Base-by-base conservation (phyloP, 2,329 filamentous ascomycete genomes). In the Botrytis deweyae region DNA sequence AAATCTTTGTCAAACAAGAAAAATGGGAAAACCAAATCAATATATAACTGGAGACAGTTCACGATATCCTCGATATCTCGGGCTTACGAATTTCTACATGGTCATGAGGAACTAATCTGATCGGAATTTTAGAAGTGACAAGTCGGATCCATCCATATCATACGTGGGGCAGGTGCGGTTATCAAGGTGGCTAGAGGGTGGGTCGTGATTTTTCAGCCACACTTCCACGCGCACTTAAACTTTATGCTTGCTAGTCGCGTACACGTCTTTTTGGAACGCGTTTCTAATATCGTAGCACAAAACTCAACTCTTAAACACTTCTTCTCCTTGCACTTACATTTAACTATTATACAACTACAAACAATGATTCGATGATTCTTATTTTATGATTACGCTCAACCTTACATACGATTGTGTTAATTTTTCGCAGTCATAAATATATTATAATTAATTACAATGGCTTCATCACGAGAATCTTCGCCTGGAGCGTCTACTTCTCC, bases 391-490 rank as follows among this genome's bases (percentile, higher is more conserved):
- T 62, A 68, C 18, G 38, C 20, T 38, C 52, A 9, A 9, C 0
- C 18, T 33, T 69, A 66, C 16, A 44, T 63, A 63, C 29, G 14
- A 63, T n/a, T 49, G 20, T 61, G 29, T 72, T n/a, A 16, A 38
- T n/a, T 29, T 33, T 36, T 62, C 33, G 36, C 49, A 42, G n/a
- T 59, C 44, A 33, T 42, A 67, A 68, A 58, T 61, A 59, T 44
- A 64, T 72, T 68, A 42, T 18, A 55, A 44, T 42, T 67, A 67
- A 38, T 72, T 25, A 75, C 68, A 80, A 89, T 89, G 87, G 83
- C 86, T 79, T 86, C 86, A 52, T 81, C 84, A 74, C 82, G 83
- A 78, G 83, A 85, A 71, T 81, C 84, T n/a, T 86, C 86, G 62
- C 85, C 85, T 59, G 84, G 81, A 70, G 81, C 82, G 59, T 83